phyloP scores from a whole-genome alignment of 768 basidiomycete species.

The Auriscalpium microsporum region DNA sequence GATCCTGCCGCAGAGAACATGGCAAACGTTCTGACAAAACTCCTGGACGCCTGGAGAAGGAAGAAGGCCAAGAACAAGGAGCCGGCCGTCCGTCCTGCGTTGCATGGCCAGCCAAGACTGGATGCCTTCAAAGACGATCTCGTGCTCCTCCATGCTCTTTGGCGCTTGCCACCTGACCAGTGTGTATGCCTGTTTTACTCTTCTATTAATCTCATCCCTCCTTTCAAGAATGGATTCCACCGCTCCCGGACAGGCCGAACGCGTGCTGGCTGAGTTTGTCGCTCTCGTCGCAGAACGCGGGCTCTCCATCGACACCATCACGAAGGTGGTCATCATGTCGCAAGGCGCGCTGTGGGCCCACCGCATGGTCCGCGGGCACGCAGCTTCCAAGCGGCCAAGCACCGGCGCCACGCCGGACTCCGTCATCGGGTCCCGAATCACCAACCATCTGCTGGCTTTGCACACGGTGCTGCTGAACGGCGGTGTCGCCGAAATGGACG shows the following conservation, averaged over 20 bases:
- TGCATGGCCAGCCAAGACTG: conserved; percentile 37
- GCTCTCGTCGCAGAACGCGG: conserved; percentile 57
- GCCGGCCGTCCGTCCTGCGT: conserved; percentile 25
- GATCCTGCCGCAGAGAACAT: conserved; percentile 84
- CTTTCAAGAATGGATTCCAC: conserved; percentile 39
- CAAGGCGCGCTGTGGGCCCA: conserved; percentile 83
- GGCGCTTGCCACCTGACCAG: conserved; percentile 51
- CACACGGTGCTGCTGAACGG: conserved; percentile 57
- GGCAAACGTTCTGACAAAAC: conserved; percentile 57
- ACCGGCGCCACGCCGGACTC: conserved; percentile 16
- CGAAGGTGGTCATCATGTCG: conserved; percentile 61
- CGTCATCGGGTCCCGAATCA: conserved; percentile 54
- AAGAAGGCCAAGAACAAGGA: conserved; percentile 26
- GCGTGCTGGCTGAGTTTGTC: conserved; percentile 48
- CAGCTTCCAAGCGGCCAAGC: conserved; percentile 13
- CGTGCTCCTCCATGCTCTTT: conserved; percentile 70
- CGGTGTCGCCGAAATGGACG: conserved; percentile 53
- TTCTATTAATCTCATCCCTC: conserved; percentile 6
- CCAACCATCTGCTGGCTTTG: conserved; percentile 59
- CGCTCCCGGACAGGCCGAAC: conserved; percentile 37
- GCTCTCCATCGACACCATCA: conserved; percentile 69
- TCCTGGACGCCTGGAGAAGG: conserved; percentile 51
- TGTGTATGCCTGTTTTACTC: conserved; percentile 27
- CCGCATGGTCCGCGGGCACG: conserved; percentile 55
- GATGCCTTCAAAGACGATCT: conserved; percentile 63